Base-by-base conservation (phyloP, 1,284 basidiomycete genomes). In the Ustilago esculenta region DNA sequence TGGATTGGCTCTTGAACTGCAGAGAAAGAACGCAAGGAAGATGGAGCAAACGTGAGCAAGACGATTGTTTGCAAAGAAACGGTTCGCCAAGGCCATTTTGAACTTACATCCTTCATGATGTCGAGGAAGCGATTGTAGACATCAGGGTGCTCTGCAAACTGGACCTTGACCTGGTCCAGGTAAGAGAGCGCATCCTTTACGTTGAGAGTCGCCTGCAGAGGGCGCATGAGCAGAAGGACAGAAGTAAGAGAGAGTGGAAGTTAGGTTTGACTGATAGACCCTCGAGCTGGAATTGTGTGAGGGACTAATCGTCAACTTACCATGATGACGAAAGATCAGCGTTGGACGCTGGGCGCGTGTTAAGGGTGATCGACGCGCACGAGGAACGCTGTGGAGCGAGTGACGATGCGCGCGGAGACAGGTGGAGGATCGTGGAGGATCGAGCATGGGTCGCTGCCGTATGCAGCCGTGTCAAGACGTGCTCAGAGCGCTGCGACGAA, bases 101-200 rank as follows among this genome's bases (percentile, higher is more conserved):
- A 27, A 66, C 61, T 56, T 35, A 80, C 73, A 60, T 98, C 95
- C 85, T 98, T 98, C 95, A 98, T 98, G 80, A 98, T 96, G 83
- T 98, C 95, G 82, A 98, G 84, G 82, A 98, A 98, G 73, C 90
- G 89, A 83, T 98, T 97, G 86, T 98, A 97, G 25, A 97, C 94
- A 80, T 97, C 92, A 21, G 94, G 94, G 82, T 90, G 89, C 81
- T 93, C 90, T 64, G 89, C 86, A 83, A 97, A 97, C 85, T 94
- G 77, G 49, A 82, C 53, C 86, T 97, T 98, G 84, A 98, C 94
- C 60, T 93, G 92, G 84, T 98, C 94, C 76, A 98, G 87, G 78
- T 98, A 98, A 80, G 90, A 91, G 80, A 98, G 87, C n/a, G 94
- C 94, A 85, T 97, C 94, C 58, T 92, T 91, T 78, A 83, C 82